Evolutionary conservation across 441 rosid species (phyloP).

Genomic region (Arabidopsis lyrata): DNA sequence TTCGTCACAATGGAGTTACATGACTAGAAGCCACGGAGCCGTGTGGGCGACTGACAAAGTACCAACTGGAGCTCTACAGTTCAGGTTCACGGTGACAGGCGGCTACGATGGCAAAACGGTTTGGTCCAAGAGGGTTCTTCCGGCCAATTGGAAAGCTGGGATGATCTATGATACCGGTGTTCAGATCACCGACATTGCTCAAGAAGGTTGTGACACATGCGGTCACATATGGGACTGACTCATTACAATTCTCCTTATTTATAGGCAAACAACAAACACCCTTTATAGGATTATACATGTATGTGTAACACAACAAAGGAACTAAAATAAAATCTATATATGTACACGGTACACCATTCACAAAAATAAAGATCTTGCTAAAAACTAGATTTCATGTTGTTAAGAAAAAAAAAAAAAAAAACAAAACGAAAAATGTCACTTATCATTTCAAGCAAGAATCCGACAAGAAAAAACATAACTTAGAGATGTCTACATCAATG

Average conservation of each 20-base stretch:
- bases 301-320: not conserved
- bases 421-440: not conserved
- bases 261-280: not conserved
- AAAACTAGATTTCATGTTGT: not conserved
- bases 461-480: not conserved
- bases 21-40: slow-evolving; percentile 80
- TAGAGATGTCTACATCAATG: not conserved
- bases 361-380: not conserved
- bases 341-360: not conserved
- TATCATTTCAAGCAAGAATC: not conserved
- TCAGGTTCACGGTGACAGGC: slow-evolving; percentile 68
- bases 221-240: slow-evolving; percentile 57
- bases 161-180: slow-evolving; percentile 69
- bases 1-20: slow-evolving; percentile 69
- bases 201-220: slow-evolving; percentile 80
- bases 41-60: slow-evolving; percentile 80
- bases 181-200: slow-evolving; percentile 77
- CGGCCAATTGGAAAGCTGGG: slow-evolving; percentile 71
- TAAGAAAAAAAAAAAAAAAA: too few species aligned
- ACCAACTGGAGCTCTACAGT: slow-evolving; percentile 77
- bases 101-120: slow-evolving; percentile 86
- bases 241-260: not conserved
- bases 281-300: not conserved
- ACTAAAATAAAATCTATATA: not conserved
- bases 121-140: slow-evolving; percentile 76